Base-by-base conservation (phyloP, 2,329 filamentous ascomycete genomes). In the Tolypocladium cylindrosporum region DNA sequence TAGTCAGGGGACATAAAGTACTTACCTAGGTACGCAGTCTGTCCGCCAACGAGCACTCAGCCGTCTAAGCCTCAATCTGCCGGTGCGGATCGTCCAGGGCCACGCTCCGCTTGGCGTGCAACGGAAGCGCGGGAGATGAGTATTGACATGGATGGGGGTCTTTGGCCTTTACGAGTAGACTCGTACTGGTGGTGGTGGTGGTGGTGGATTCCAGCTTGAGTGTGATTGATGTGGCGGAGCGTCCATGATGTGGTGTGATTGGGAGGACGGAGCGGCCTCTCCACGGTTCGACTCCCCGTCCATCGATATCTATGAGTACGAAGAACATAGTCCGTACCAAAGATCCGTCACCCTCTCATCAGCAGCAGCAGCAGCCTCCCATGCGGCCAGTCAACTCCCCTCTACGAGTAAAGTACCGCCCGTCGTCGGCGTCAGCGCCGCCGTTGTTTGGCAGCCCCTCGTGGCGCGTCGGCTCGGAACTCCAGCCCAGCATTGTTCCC, bases 41-140 rank as follows among this genome's bases (percentile, higher is more conserved):
- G 42, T 43, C 19, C 19, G 42, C 19, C 39, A n/a, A 41, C 21
- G 21, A 24, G 21, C 2, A 2, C 8, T 27, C 34, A 45, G 48
- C 39, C 54, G 31, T 56, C 57, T 60, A 56, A 57, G 58, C 58
- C 58, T 58, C 58, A 57, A 57, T 57, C 58, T 56, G 48, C 58
- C 58, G 58, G n/a, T 41, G 48, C 51, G 41, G 54, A 55, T 58
- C 48, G 31, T 54, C 16, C 45, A 48, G 24, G 36, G 53, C 21
- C 53, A 21, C 31, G 51, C 41, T 16, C 24, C 54, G 41, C 41
- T 55, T 55, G 41, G 54, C 27, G 41, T 56, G 34, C 58, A n/a
- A 34, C 53, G 55, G 50, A 55, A 57, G 50, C 42, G n/a, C 55
- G 55, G 43, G 45, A 59, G 57, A 56, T 56, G 57, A 56, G 41